Conservation (phyloP, 306 rosid species). For the Rosa multiflora region DNA sequence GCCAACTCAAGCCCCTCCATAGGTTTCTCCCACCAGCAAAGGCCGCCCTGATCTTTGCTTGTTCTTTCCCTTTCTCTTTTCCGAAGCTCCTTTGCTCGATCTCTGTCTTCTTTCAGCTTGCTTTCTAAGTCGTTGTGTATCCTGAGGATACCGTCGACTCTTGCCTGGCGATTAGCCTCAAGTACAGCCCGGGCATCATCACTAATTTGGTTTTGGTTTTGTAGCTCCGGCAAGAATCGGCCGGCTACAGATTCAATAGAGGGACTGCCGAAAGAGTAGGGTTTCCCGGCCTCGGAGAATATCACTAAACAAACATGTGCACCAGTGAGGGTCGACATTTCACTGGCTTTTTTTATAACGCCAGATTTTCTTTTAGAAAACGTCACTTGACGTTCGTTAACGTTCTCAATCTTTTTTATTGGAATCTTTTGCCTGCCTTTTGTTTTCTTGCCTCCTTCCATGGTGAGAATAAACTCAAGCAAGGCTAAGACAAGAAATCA, state of each 20-base stretch:
- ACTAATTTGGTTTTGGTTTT: not conserved
- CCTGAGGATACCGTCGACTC: not conserved
- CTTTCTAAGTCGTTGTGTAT: not conserved
- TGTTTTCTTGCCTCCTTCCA: constrained; percentile 15
- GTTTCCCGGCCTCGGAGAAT: constrained; percentile 16
- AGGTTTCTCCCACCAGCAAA: constrained; percentile 25
- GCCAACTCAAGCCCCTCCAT: not conserved
- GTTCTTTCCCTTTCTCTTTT: not conserved
- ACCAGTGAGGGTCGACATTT: constrained; percentile 3
- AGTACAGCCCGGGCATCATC: not conserved
- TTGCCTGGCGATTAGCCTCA: constrained; percentile 7
- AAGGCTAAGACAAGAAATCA: not conserved
- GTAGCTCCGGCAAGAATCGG: not conserved
- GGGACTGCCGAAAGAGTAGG: constrained; percentile 18
- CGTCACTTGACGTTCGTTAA: not conserved
- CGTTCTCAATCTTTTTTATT: constrained; percentile 9
- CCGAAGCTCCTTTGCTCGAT: not conserved
- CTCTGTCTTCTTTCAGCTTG: not conserved
- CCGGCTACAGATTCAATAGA: constrained; percentile 15
- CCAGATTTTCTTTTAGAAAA: constrained; percentile 20
- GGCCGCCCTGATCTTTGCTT: not conserved
- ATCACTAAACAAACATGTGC: constrained; percentile 11
- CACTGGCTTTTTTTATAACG: constrained; percentile 18
- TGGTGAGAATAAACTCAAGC: not conserved
- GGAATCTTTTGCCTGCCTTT: constrained; percentile 20